Evolutionary conservation across 31 red algal species (phyloP), one percentile per base, ranked within the genome.

Genomic region (Odonthalia washingtoniensis): DNA sequence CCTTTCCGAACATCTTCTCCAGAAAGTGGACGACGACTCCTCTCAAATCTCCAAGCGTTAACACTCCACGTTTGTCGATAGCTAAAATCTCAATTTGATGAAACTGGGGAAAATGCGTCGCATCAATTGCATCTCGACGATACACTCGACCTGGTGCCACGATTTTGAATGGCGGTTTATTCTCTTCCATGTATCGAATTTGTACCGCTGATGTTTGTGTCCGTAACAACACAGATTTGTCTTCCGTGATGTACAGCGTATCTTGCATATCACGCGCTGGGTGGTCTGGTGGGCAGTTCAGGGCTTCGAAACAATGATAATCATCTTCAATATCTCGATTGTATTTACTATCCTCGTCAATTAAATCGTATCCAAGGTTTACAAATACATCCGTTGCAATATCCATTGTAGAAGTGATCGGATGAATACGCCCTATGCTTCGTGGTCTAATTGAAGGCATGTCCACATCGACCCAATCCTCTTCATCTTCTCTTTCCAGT

Each of bases 211-310:
- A 93, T 33, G 95, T 97, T 27, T 97, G 95, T 36, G 95, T 90
- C 14, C 95, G 91, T n/a, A 97, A 72, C 46, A 93, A 65, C 32
- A 84, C 27, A 26, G 75, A 72, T 70, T 89, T 66, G 28, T 87
- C 91, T 38, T 84, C 80, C 26, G 46, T 74, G 1, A 97, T 5
- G 52, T 97, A 97, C 61, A 94, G 90, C 0, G 95, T 97, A 82
- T 97, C 95, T 69, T 97, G 90, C 95, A 94, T 94, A n/a, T 93
- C 91, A 14, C 95, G 91, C 6, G 95, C 95, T 2, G 95, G 95
- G 49, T 97, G 95, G 40, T 91, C 95, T 4, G 73, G 70, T 40
- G 91, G 86, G 65, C 84, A 92, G 66, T 97, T 97, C 34, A 97
- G 85, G 0, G 95, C 91, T 45, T 90, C 91, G 40, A 97, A 97